phyloP scores from a whole-genome alignment of 2,329 filamentous ascomycete genomes.

The Neonectria punicea region DNA sequence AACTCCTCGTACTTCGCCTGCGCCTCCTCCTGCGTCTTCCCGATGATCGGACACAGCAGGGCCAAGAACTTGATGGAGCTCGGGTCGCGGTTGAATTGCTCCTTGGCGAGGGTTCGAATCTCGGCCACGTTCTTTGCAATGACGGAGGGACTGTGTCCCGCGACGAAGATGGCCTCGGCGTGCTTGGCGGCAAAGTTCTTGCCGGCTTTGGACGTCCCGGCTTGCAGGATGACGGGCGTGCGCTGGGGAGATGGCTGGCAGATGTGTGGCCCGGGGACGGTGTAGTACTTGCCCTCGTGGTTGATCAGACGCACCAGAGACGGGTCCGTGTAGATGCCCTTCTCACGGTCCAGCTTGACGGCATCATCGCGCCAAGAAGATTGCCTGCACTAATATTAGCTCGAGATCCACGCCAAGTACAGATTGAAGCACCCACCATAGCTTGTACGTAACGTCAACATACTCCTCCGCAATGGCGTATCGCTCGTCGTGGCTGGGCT shows the following conservation, averaged over 20 bases:
- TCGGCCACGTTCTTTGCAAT: constrained; percentile 67
- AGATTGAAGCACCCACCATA: constrained; percentile 58
- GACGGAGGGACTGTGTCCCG: constrained; percentile 64
- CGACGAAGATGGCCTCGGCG: constrained; percentile 73
- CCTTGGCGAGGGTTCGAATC: constrained; percentile 62
- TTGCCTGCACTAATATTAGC: constrained; percentile 39
- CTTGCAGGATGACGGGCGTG: constrained; percentile 72
- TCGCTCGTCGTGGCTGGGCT: constrained; percentile 60
- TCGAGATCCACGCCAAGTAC: neutral
- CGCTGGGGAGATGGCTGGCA: constrained; percentile 71
- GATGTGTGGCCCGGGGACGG: constrained; percentile 68
- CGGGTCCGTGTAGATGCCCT: constrained; percentile 57
- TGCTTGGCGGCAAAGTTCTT: constrained; percentile 70
- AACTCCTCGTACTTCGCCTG: constrained; percentile 61
- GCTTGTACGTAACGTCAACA: constrained; percentile 67
- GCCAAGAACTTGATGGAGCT: constrained; percentile 69
- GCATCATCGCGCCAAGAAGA: constrained; percentile 70
- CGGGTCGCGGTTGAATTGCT: constrained; percentile 62
- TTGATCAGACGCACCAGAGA: constrained; percentile 69
- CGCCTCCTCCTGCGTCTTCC: constrained; percentile 69
- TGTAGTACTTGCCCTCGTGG: constrained; percentile 69
- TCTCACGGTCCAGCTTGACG: constrained; percentile 64
- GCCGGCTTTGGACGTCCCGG: constrained; percentile 69
- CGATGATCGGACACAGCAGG: constrained; percentile 67
- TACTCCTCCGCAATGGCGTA: constrained; percentile 72